Conservation (phyloP, 2,329 filamentous ascomycete genomes). For the Colletotrichum sp. region DNA sequence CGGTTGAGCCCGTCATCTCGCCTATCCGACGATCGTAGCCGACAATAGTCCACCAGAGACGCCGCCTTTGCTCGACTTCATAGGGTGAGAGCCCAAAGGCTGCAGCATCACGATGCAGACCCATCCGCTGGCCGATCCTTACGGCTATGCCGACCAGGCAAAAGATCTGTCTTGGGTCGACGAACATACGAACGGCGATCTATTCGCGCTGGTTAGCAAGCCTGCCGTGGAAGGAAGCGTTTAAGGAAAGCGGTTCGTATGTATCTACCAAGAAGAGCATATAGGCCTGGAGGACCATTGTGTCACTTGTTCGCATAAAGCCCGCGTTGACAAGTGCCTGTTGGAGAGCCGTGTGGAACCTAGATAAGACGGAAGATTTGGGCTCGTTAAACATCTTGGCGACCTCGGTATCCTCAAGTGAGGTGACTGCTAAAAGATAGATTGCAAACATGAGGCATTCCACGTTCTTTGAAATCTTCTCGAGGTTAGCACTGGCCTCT, state of each 20-base stretch:
- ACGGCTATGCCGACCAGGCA: slow-evolving; percentile 69
- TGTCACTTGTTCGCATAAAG: slow-evolving; percentile 69
- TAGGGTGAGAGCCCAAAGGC: slow-evolving; percentile 57
- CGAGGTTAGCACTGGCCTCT: slow-evolving; percentile 60
- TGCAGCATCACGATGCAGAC: slow-evolving; percentile 67
- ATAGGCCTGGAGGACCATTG: slow-evolving; percentile 70
- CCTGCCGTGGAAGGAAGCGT: neutral
- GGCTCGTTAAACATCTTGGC: slow-evolving; percentile 55
- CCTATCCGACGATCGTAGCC: slow-evolving; percentile 71
- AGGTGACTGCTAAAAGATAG: slow-evolving; percentile 63
- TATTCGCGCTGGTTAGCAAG: slow-evolving; percentile 7
- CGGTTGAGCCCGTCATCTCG: slow-evolving; percentile 65
- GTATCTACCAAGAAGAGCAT: slow-evolving; percentile 66
- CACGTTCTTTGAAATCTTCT: slow-evolving; percentile 58
- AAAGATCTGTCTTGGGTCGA: slow-evolving; percentile 64
- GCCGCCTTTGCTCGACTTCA: slow-evolving; percentile 72
- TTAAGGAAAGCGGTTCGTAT: neutral
- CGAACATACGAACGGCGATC: slow-evolving; percentile 55
- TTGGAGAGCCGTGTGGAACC: slow-evolving; percentile 63
- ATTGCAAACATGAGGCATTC: slow-evolving; percentile 73
- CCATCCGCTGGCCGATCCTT: slow-evolving; percentile 70
- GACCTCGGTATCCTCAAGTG: slow-evolving; percentile 60
- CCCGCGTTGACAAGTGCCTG: slow-evolving; percentile 69
- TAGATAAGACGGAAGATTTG: slow-evolving; percentile 52
- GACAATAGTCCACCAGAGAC: slow-evolving; percentile 75